Base-by-base conservation (phyloP, 139 green algal species). In the Yamagishiella unicocca region DNA sequence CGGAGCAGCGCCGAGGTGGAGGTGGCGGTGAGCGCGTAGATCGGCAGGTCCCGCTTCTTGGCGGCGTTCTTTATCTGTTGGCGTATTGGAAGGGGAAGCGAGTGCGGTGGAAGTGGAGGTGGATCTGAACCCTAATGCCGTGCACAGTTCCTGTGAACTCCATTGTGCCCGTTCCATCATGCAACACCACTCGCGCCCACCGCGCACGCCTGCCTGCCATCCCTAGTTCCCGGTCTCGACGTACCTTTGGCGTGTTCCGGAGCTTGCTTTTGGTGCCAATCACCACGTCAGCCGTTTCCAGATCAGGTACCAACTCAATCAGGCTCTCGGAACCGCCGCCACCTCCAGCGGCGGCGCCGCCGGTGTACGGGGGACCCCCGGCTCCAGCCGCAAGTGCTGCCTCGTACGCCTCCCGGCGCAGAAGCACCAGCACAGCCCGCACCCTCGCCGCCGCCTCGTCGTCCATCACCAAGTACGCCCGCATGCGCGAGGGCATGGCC, bases 21-120 rank as follows among this genome's bases (percentile, higher is more conserved):
- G n/a, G 87, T 89, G 45, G 73, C 61, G 43, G 80, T 78, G 46
- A 91, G 35, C 19, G 82, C 55, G 73, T 91, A 88, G 37, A 91
- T 70, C 38, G 87, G 81, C 46, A 89, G 53, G 14, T 50, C 50
- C 24, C 70, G 53, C 45, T 67, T 64, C 25, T 46, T 31, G 50
- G 70, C 70, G 31, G 82, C 70, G 38, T 58, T 55, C 7, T 40
- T 37, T 4, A 88, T 37, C 82, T 88, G 66, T 35, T 17, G 2
- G 33, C n/a, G n/a, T n/a, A n/a, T 29, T 33, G 1, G 5, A 19
- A 35, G 35, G 33, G 4, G 4, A 22, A 17, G 61, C 21, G 12
- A 5, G 19, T 67, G 55, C 12, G 55, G 55, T 19, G 55, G 50
- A 12, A 61, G 50, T 61, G 50, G 50, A 61, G 50, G 50, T n/a